Percentiles rank a stretch among this genome's conserved stretches.
These are phyloP conservation scores for Calycina marina DNA, from an alignment of 2,329 filamentous ascomycete species.

Conservation along the genomic window DNA sequence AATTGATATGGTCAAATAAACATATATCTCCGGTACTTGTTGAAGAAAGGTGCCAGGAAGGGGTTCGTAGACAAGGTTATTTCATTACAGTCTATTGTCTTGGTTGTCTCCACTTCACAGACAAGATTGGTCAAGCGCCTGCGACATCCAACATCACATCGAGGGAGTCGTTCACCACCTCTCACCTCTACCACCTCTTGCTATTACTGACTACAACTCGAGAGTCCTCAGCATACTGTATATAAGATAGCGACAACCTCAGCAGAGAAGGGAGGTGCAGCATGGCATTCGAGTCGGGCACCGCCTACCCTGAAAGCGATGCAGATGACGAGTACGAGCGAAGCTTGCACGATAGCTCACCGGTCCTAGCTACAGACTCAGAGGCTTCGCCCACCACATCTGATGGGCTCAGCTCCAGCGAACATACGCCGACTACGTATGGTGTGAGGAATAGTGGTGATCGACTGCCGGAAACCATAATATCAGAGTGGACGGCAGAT, in stretches of 20 bases:
- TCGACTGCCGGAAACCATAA: slow-evolving; percentile 56
- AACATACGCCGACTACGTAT: slow-evolving; percentile 71
- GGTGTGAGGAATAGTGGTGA: slow-evolving; percentile 46
- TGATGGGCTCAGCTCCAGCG: slow-evolving; percentile 47
- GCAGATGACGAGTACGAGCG: slow-evolving; percentile 76
- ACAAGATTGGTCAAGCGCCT: too few relatives aligned
- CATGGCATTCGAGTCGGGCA: slow-evolving; percentile 47
- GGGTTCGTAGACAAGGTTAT: too few relatives aligned
- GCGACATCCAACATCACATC: too few relatives aligned
- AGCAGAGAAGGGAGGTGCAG: too few relatives aligned
- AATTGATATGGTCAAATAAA: too few relatives aligned
- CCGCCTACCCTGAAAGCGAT: slow-evolving; percentile 64
- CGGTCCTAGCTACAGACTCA: slow-evolving; percentile 48
- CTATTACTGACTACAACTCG: background rate
- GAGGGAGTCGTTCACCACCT: too few relatives aligned
- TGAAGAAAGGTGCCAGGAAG: too few relatives aligned
- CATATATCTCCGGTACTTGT: too few relatives aligned
- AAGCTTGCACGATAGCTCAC: slow-evolving; percentile 52
- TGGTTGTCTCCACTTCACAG: too few relatives aligned
- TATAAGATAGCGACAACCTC: too few relatives aligned
- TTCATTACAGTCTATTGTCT: too few relatives aligned
- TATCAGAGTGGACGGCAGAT: slow-evolving; percentile 69
- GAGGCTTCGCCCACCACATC: slow-evolving; percentile 59
- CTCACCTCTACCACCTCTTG: background rate
- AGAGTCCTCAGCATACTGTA: too few relatives aligned